A percentile compares a stretch with the other conserved stretches of the same genome.
Evolutionary conservation across 169 alveolate genomes (phyloP).

Genomic region (Toxoplasma gondii): DNA sequence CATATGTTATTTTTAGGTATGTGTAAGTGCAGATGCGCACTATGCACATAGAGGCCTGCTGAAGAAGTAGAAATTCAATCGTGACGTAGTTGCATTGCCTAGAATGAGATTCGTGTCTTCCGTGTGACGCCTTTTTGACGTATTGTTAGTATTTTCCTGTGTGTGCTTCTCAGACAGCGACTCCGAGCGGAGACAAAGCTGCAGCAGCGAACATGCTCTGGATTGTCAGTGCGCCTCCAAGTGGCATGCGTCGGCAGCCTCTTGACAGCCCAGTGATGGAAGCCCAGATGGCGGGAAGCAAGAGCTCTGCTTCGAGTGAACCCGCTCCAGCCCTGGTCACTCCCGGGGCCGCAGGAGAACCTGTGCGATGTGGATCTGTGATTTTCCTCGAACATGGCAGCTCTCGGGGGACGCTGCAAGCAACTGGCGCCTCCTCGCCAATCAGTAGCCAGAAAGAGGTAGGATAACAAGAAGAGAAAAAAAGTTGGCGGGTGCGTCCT

Average conservation of each 20-base stretch:
- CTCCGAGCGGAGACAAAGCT: neutral
- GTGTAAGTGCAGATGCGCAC: too few relatives aligned
- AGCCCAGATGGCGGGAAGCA: neutral
- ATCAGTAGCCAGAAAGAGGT: constrained; percentile 34
- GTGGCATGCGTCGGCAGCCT: neutral
- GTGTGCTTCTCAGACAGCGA: neutral
- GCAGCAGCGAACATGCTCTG: neutral
- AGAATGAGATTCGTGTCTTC: too few relatives aligned
- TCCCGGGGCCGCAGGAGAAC: constrained; percentile 47
- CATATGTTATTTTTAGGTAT: neutral
- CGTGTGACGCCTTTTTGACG: too few relatives aligned
- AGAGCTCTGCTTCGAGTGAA: neutral
- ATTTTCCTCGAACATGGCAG: constrained; percentile 42
- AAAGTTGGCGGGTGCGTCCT: neutral
- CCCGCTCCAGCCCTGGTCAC: constrained; percentile 16
- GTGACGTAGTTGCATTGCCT: too few relatives aligned
- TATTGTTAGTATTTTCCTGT: too few relatives aligned
- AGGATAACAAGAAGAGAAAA: neutral
- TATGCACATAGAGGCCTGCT: too few relatives aligned
- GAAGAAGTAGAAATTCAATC: too few relatives aligned
- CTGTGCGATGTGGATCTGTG: constrained; percentile 41
- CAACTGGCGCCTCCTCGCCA: constrained; percentile 4
- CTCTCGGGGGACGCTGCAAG: constrained; percentile 42
- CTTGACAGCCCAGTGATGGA: constrained; percentile 2
- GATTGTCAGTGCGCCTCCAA: neutral